Evolutionary conservation across 2,329 filamentous ascomycete genomes (phyloP), one percentile per base, ranked within the genome.

Genomic region (Diaporthe longicolla): DNA sequence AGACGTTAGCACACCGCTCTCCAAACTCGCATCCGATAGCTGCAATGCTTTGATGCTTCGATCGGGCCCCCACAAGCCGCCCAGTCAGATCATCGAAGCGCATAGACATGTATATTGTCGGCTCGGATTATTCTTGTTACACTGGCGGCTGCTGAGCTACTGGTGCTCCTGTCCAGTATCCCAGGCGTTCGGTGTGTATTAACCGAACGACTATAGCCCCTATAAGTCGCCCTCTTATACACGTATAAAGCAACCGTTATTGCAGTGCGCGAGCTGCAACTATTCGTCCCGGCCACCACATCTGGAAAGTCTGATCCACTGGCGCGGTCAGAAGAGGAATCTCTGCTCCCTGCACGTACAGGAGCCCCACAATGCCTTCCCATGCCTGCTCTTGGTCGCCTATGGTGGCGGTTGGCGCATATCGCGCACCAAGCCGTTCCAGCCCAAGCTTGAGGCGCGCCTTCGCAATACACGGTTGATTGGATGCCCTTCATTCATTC

Each of bases 361-460:
- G 70, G 26, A 68, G 73, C 71, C 58, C 73, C 73, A 70, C 73
- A 70, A 37, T 11, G 52, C 48, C 29, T 48, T 48, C 52, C 37
- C 52, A 73, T 65, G 66, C 29, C 70, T 19, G 26, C 24, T n/a
- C 54, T 63, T 52, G 72, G 50, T 65, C 54, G 45, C 32, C 69
- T 54, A 40, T 45, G 17, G 32, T 45, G 68, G 66, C 74, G 55
- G 72, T 73, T 75, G 74, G 72, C 61, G 74, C 71, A 40, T 55
- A 45, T 32, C 68, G 55, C 32, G 68, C 54, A 69, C 61, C 61
- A 65, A 55, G 54, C 74, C 61, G 55, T 63, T 48, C 54, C 52
- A 54, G 59, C 24, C 37, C 32, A 40, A 61, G 32, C 19, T 37
- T 32, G 55, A 55, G 55, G 58, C 70, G 55, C 35, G 32, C 45